Evolutionary conservation across 2,329 filamentous ascomycete genomes (phyloP), one percentile per base, ranked within the genome.

Genomic region (Didymella glomerata): DNA sequence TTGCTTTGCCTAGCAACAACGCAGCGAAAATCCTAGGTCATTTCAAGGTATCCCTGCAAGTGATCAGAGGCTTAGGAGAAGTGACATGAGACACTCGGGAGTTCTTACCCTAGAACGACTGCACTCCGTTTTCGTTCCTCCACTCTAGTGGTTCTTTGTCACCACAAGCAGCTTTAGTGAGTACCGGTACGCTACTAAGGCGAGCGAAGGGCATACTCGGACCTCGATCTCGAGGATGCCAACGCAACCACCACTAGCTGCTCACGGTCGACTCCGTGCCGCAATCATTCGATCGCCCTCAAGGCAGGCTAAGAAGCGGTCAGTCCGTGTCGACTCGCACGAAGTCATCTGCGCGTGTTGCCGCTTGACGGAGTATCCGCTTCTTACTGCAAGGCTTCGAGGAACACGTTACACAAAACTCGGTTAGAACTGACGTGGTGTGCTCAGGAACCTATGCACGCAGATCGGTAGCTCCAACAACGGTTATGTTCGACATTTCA

Each of bases 181-280:
- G 13, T 25, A 22, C 40, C 25, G 40, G 45, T 32, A 34, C 25
- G 49, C 46, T 54, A 16, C 55, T 45, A 52, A 45, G 38, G 45
- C 36, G 24, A 27, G 42, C 44, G 18, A 10, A 45, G 38, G 44
- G 45, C 36, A 52, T 22, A 42, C 48, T 42, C 44, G 34, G 27
- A 52, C 30, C 25, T 42, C 34, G 20, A 42, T 41, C 30, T 50
- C 25, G 16, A 45, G 41, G 32, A 54, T 50, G 45, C 41, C 56
- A 54, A 50, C 46, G 46, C 56, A 54, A 59, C 40, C 46, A 50
- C 30, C 56, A 49, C 56, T 59, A 59, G 41, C 56, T 59, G 34
- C 27, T 59, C 50, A 47, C 46, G 56, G 56, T 54, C 32, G 51
- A 46, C 46, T 51, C 56, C 50, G 56, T 54, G 50, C 46, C 47